Percentiles rank a stretch among this genome's conserved stretches.
phyloP scores from a whole-genome alignment of 2,329 filamentous ascomycete genomes.

The Phaeophleospora eucalypticola region DNA sequence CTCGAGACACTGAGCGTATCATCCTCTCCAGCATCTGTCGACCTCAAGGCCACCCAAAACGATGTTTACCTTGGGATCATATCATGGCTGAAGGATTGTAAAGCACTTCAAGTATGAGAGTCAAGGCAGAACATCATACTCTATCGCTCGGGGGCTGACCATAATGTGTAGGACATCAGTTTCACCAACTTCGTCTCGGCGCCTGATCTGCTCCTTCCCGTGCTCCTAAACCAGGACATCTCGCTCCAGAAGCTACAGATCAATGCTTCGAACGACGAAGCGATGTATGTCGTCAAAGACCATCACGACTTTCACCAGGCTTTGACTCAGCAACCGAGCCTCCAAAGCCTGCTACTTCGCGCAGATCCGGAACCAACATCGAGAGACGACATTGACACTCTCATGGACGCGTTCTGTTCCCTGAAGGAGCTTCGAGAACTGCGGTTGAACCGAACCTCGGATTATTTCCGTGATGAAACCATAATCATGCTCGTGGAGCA shows the following conservation, averaged over 20 bases:
- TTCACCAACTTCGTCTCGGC: constrained; percentile 52
- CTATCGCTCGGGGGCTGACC: not conserved
- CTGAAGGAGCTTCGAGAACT: constrained; percentile 52
- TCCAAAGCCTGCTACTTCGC: constrained; percentile 45
- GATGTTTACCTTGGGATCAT: constrained; percentile 51
- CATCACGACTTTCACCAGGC: constrained; percentile 51
- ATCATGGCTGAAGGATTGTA: constrained; percentile 54
- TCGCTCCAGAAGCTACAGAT: constrained; percentile 48
- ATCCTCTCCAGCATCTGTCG: constrained; percentile 41
- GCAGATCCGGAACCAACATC: constrained; percentile 46
- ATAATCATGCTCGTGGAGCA: constrained; percentile 45
- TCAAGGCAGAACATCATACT: not conserved
- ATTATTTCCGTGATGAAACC: constrained; percentile 45
- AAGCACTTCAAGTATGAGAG: constrained; percentile 36
- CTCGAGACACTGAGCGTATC: constrained; percentile 49
- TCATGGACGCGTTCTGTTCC: constrained; percentile 50
- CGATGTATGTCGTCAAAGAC: constrained; percentile 45
- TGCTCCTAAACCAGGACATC: constrained; percentile 46
- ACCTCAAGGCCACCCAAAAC: constrained; percentile 50
- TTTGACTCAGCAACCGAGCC: constrained; percentile 47
- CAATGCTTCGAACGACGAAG: constrained; percentile 33
- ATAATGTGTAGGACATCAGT: constrained; percentile 38
- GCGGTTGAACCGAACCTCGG: constrained; percentile 43
- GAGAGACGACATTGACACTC: constrained; percentile 45
- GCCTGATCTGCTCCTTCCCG: constrained; percentile 49